Conservation (phyloP, 2,329 filamentous ascomycete species). For the Pseudohalonectria lignicola region DNA sequence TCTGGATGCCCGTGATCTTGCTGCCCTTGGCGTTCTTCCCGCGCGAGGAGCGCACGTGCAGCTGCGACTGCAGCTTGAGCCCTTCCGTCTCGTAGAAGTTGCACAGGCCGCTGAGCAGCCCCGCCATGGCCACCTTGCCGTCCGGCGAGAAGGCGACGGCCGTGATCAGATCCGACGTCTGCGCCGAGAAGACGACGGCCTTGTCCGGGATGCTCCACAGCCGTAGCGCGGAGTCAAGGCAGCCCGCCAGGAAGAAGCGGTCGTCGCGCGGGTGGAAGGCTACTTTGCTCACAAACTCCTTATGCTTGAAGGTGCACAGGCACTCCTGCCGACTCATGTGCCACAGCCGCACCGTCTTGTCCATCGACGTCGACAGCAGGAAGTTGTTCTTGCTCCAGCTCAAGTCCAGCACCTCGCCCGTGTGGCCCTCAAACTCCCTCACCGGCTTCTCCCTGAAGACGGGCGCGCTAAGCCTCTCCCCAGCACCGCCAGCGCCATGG, state of each 20-base stretch:
- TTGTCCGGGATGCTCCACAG: slow-evolving; percentile 98
- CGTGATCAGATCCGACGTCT: slow-evolving; percentile 79
- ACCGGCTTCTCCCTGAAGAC: slow-evolving; percentile 75
- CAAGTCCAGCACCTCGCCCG: slow-evolving; percentile 75
- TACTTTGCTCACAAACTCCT: slow-evolving; percentile 89
- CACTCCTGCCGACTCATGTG: slow-evolving; percentile 79
- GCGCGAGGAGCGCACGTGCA: slow-evolving; percentile 85
- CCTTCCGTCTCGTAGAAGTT: slow-evolving; percentile 91
- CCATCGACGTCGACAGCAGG: slow-evolving; percentile 89
- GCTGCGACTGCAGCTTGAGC: slow-evolving; percentile 70
- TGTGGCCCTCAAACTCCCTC: slow-evolving; percentile 74
- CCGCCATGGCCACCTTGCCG: slow-evolving; percentile 80
- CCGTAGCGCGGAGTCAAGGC: slow-evolving; percentile 75
- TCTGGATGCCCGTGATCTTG: slow-evolving; percentile 92
- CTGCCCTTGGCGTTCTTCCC: slow-evolving; percentile 93
- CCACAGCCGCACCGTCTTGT: slow-evolving; percentile 93
- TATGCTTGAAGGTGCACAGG: slow-evolving; percentile 87
- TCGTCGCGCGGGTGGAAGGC: slow-evolving; percentile 92
- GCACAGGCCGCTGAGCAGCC: slow-evolving; percentile 74
- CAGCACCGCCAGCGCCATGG: slow-evolving; percentile 28
- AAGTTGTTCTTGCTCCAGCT: slow-evolving; percentile 99
- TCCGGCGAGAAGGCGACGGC: slow-evolving; percentile 91
- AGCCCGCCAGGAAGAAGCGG: slow-evolving; percentile 91
- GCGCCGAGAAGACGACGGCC: slow-evolving; percentile 70
- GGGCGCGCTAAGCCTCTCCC: slow-evolving; percentile 69